Percentiles rank a stretch among this genome's conserved stretches.
These are phyloP conservation scores for Fusarium robinianum DNA, from an alignment of 2,329 filamentous ascomycete species.

Conservation along the genomic window DNA sequence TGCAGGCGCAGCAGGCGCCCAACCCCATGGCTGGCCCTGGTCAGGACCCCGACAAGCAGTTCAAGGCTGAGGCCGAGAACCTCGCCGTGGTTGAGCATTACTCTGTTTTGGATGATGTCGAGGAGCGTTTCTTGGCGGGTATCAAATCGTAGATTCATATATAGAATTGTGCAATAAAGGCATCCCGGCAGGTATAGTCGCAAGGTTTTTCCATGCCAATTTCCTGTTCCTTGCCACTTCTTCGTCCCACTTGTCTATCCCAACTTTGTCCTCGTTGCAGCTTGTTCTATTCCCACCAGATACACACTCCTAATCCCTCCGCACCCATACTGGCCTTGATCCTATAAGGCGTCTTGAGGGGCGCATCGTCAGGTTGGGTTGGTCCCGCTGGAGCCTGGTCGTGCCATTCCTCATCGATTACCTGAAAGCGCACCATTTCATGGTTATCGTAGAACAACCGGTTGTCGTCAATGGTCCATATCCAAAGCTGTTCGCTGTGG, in stretches of 20 bases:
- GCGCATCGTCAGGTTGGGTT: constrained; percentile 62
- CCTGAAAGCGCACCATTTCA: constrained; percentile 84
- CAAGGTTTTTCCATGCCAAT: constrained; percentile 18
- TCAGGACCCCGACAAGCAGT: constrained; percentile 94
- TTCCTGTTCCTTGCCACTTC: constrained; percentile 7
- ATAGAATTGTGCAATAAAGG: constrained; percentile 33
- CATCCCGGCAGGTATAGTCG: constrained; percentile 33
- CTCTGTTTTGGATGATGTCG: constrained; percentile 86
- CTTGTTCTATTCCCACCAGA: constrained; percentile 77
- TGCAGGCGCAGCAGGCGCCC: constrained; percentile 65
- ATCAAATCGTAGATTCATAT: constrained; percentile 46
- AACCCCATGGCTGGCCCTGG: constrained; percentile 80
- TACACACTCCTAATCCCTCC: constrained; percentile 63
- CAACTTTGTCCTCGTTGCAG: constrained; percentile 30
- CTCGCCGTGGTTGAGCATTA: constrained; percentile 92
- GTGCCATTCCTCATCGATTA: constrained; percentile 88
- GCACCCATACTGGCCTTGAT: constrained; percentile 69
- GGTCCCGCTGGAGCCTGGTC: constrained; percentile 79
- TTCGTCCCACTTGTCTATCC: constrained; percentile 12
- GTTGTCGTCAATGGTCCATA: constrained; percentile 77
- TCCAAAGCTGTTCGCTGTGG: constrained; percentile 77
- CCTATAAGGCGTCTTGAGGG: constrained; percentile 71
- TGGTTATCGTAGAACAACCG: constrained; percentile 87
- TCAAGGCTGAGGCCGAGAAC: constrained; percentile 91
- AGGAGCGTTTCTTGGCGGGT: constrained; percentile 75